Evolutionary conservation across 106 monocot genomes (phyloP).

Genomic region (Cymbidium sinense): DNA sequence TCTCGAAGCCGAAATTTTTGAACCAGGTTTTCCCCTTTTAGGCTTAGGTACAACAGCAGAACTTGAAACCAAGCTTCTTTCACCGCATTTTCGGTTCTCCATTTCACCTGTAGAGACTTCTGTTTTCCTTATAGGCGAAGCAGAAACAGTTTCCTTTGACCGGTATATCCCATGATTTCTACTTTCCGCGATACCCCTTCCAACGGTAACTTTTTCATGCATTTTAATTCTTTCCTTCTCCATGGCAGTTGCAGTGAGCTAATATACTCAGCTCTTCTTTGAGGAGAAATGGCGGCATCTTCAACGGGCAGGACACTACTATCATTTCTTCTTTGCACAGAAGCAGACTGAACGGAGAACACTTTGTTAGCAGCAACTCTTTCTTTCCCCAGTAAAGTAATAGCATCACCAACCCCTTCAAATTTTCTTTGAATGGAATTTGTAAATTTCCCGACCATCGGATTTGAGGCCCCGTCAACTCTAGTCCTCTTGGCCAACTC

Average conservation of each 20-base stretch:
- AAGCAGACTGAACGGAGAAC: not conserved
- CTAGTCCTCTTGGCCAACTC: conserved; percentile 37
- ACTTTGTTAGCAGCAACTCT: conserved; percentile 11
- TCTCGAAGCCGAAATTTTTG: not conserved
- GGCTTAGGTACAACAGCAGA: not conserved
- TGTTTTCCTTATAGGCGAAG: conserved; percentile 2
- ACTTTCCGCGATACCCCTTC: not conserved
- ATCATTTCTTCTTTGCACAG: conserved; percentile 10
- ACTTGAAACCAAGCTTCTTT: not conserved
- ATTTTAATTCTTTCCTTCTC: conserved; percentile 24
- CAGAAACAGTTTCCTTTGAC: not conserved
- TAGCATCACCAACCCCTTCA: conserved; percentile 3
- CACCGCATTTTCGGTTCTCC: conserved; percentile 3
- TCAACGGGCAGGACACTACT: conserved; percentile 6
- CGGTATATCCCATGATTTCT: conserved; percentile 12
- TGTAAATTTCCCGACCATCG: conserved; percentile 17
- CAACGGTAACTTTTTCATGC: conserved; percentile 6
- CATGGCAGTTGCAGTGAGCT: not conserved
- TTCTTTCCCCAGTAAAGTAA: conserved; percentile 13
- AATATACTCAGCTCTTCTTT: conserved; percentile 14
- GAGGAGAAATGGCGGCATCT: conserved; percentile 6
- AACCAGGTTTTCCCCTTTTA: not conserved
- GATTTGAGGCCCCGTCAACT: conserved; percentile 26
- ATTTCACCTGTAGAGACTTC: not conserved
- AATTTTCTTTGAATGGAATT: conserved; percentile 14